Conservation (phyloP, 2,329 filamentous ascomycete genomes). For the Cephalotrichum gorgonifer region DNA sequence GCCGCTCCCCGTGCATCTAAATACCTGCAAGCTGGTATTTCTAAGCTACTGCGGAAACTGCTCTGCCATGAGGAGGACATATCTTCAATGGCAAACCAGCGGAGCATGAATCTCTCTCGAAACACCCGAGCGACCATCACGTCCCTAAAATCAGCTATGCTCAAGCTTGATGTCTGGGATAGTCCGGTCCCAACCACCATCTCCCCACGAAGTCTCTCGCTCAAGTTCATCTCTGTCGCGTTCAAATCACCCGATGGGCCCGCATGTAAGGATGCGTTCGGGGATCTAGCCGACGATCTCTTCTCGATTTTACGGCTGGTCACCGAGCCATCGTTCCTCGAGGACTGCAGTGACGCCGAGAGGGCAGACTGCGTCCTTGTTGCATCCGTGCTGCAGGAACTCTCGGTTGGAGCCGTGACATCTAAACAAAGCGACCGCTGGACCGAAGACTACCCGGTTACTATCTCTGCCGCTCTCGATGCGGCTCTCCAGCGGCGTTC, state of each 20-base stretch:
- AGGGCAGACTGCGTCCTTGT: constrained; percentile 13
- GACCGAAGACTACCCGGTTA: constrained; percentile 38
- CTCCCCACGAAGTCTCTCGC: constrained; percentile 51
- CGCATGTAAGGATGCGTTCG: constrained; percentile 6
- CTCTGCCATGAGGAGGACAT: constrained; percentile 46
- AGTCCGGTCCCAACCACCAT: constrained; percentile 37
- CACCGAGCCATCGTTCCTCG: neutral
- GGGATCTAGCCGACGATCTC: constrained; percentile 9
- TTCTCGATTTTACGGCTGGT: constrained; percentile 10
- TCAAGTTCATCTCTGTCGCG: constrained; percentile 21
- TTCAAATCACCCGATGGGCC: constrained; percentile 7
- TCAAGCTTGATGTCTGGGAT: constrained; percentile 50
- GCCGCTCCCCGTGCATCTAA: constrained; percentile 48
- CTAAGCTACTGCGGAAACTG: constrained; percentile 43
- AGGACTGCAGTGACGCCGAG: constrained; percentile 7
- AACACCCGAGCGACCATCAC: constrained; percentile 46
- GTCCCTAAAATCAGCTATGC: constrained; percentile 41
- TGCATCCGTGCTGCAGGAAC: constrained; percentile 42
- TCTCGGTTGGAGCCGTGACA: constrained; percentile 37
- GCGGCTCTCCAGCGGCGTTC: constrained; percentile 23
- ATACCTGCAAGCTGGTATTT: constrained; percentile 45
- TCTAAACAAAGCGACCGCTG: constrained; percentile 29
- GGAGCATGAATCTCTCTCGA: constrained; percentile 59
- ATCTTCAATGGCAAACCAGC: constrained; percentile 48
- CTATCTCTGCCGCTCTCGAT: constrained; percentile 36